Percentiles rank a stretch among this genome's conserved stretches.
Conservation (phyloP, 75 land plant species). For the Pinus tabuliformis region DNA sequence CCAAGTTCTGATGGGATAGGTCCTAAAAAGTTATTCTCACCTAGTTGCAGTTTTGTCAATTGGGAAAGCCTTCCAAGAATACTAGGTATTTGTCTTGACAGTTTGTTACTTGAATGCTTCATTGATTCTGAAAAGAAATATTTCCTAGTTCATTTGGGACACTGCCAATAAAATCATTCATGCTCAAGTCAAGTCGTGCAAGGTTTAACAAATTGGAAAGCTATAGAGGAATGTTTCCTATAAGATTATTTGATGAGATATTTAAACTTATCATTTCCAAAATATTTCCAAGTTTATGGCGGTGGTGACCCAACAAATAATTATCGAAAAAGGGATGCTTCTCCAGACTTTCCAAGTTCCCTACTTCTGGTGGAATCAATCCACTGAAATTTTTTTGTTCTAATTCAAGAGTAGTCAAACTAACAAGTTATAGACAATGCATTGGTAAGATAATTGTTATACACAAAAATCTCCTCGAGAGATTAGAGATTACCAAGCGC, state of each 20-base stretch:
- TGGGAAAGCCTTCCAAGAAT: conserved; percentile 54
- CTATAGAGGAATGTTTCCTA: conserved; percentile 53
- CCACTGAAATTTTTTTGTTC: too few relatives aligned
- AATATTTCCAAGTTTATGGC: conserved; percentile 53
- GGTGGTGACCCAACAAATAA: conserved; percentile 44
- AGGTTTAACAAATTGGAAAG: conserved; percentile 42
- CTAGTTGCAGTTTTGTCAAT: conserved; percentile 73
- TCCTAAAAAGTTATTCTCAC: conserved; percentile 65
- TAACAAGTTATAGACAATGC: too few relatives aligned
- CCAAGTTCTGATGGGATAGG: conserved; percentile 62
- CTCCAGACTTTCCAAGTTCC: too few relatives aligned
- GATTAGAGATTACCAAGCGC: too few relatives aligned
- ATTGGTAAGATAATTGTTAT: too few relatives aligned
- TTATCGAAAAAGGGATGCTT: conserved; percentile 53
- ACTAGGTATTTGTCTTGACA: conserved; percentile 58
- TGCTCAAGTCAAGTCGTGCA: conserved; percentile 59
- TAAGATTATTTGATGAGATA: conserved; percentile 52
- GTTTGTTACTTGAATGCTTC: conserved; percentile 55
- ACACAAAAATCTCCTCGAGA: too few relatives aligned
- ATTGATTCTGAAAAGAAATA: conserved; percentile 49
- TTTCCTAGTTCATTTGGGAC: conserved; percentile 61
- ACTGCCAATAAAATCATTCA: conserved; percentile 34
- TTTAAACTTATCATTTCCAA: conserved; percentile 52
- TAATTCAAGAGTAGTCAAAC: too few relatives aligned
- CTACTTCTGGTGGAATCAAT: too few relatives aligned